Conservation (phyloP, 1,139 yeast genomes). For the Yamadazyma triangularis region DNA sequence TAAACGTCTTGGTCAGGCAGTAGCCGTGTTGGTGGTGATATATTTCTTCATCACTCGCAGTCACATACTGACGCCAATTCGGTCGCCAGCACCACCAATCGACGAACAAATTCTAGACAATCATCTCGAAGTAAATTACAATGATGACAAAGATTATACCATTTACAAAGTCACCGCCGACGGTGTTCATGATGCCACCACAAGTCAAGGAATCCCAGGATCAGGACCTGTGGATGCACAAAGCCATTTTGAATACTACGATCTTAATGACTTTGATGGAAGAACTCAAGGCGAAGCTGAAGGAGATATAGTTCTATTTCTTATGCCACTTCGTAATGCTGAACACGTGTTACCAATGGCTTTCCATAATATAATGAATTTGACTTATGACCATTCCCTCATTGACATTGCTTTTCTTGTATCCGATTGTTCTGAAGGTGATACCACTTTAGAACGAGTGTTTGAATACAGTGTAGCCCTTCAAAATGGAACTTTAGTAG, state of each 20-base stretch:
- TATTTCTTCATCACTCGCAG: constrained; percentile 6
- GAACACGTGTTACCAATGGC: constrained; percentile 76
- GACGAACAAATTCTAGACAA: constrained; percentile 12
- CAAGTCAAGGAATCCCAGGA: constrained; percentile 1
- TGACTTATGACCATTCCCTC: constrained; percentile 77
- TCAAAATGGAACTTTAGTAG: constrained; percentile 65
- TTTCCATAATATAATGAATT: constrained; percentile 78
- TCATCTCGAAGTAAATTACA: constrained; percentile 11
- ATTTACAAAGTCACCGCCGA: constrained; percentile 36
- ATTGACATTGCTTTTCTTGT: constrained; percentile 84
- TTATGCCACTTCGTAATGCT: constrained; percentile 81
- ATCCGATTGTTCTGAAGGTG: constrained; percentile 76
- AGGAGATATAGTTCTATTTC: constrained; percentile 63
- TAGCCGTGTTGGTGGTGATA: constrained; percentile 12
- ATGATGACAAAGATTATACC: constrained; percentile 15
- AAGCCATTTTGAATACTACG: constrained; percentile 52
- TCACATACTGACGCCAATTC: too few relatives aligned
- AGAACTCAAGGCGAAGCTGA: constrained; percentile 47
- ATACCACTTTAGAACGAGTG: constrained; percentile 65
- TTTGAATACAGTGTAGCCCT: constrained; percentile 62
- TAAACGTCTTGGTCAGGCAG: constrained; percentile 6
- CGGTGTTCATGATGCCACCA: constrained; percentile 20
- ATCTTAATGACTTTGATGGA: constrained; percentile 56
- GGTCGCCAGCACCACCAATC: constrained; percentile 4
- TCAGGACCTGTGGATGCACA: constrained; percentile 3